Percentiles rank a stretch among this genome's conserved stretches.
These are phyloP conservation scores for Clitocybe nebularis DNA, from an alignment of 1,284 basidiomycete genomes.

Conservation along the genomic window DNA sequence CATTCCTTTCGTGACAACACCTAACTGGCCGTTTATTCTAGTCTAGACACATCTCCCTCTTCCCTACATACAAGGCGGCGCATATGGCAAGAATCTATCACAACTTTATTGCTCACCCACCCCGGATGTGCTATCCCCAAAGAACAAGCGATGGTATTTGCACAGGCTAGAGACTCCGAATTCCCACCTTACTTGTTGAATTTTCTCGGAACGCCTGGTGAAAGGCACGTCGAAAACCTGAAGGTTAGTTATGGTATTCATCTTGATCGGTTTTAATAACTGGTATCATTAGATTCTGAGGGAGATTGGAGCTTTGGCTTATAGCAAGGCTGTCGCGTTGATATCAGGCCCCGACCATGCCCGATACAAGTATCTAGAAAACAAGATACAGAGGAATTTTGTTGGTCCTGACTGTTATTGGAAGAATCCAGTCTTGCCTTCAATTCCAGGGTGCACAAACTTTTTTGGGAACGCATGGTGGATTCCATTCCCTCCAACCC, in stretches of 20 bases:
- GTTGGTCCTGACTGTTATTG: slow-evolving; percentile 72
- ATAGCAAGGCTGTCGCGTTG: slow-evolving; percentile 46
- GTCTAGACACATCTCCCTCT: slow-evolving; percentile 58
- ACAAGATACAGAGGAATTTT: slow-evolving; percentile 51
- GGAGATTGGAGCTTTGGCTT: slow-evolving; percentile 55
- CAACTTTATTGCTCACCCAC: slow-evolving; percentile 62
- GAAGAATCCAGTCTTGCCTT: slow-evolving; percentile 34
- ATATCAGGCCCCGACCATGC: slow-evolving; percentile 44
- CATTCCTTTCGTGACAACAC: too few species aligned
- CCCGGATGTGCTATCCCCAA: slow-evolving; percentile 60
- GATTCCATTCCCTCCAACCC: slow-evolving; percentile 73
- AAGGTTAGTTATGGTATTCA: slow-evolving; percentile 44
- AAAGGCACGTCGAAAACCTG: slow-evolving; percentile 77
- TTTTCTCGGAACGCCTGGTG: slow-evolving; percentile 67
- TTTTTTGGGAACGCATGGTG: slow-evolving; percentile 76
- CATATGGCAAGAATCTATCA: slow-evolving; percentile 82
- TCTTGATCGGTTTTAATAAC: background rate
- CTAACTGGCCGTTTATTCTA: too few species aligned
- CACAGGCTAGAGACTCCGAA: slow-evolving; percentile 51
- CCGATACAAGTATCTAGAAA: slow-evolving; percentile 43
- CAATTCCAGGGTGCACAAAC: slow-evolving; percentile 36
- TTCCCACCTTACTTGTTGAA: slow-evolving; percentile 73
- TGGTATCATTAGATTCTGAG: slow-evolving; percentile 51
- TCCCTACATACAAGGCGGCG: slow-evolving; percentile 67
- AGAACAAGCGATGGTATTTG: slow-evolving; percentile 57